These are phyloP conservation scores for Fusarium acutatum DNA, from an alignment of 2,329 filamentous ascomycete genomes.

Conservation along the genomic window DNA sequence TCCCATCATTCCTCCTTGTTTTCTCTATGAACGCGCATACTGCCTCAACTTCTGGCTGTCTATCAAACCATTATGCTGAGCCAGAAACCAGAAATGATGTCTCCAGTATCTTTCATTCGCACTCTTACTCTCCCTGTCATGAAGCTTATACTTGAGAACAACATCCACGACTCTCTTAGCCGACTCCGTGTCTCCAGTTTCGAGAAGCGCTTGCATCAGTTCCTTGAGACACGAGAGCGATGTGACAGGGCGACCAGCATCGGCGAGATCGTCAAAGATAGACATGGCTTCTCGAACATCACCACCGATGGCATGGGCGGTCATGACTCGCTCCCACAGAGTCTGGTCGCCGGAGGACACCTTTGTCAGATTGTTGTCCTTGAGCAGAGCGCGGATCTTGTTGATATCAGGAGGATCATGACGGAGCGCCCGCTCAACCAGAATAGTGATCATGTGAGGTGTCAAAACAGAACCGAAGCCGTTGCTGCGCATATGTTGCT, in stretches of 20 bases:
- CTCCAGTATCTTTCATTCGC: constrained; percentile 51
- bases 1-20: not conserved
- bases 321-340: constrained; percentile 76
- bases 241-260: constrained; percentile 51
- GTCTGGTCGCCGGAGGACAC: constrained; percentile 60
- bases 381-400: constrained; percentile 68
- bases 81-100: constrained; percentile 61
- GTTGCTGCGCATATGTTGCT: constrained; percentile 67
- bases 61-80: constrained; percentile 52
- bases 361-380: constrained; percentile 58
- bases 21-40: not conserved
- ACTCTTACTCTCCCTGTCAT: constrained; percentile 24
- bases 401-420: constrained; percentile 65
- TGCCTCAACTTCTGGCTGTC: constrained; percentile 23
- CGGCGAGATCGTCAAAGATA: constrained; percentile 57
- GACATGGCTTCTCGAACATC: constrained; percentile 59
- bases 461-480: constrained; percentile 64
- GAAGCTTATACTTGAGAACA: constrained; percentile 42
- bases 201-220: constrained; percentile 50
- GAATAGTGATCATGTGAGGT: constrained; percentile 77
- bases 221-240: constrained; percentile 54
- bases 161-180: constrained; percentile 47
- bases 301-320: constrained; percentile 68
- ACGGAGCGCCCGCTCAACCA: constrained; percentile 73
- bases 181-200: constrained; percentile 32